phyloP scores from a whole-genome alignment of 2,329 filamentous ascomycete genomes.

The Mycosphaerella arachidis region DNA sequence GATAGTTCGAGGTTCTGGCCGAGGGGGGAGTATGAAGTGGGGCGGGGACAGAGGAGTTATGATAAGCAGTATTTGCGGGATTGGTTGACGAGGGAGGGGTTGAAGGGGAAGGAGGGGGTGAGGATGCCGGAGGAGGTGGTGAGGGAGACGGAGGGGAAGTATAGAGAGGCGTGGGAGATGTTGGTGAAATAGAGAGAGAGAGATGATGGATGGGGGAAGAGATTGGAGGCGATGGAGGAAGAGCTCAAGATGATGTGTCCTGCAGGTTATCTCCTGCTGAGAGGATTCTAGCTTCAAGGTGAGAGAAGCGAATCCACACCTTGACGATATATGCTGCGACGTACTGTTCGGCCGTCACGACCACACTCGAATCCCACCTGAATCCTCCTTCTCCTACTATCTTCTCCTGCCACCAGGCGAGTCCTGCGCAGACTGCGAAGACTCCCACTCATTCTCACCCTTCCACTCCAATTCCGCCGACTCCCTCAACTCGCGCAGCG shows the following conservation, averaged over 20 bases:
- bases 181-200: conserved; percentile 37
- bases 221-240: neutral
- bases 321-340: no score
- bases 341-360: no score
- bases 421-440: neutral
- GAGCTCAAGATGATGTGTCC: neutral
- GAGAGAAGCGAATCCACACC: no score
- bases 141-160: conserved; percentile 64
- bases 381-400: no score
- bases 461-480: neutral
- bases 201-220: neutral
- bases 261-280: no score
- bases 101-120: conserved; percentile 72
- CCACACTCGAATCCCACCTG: no score
- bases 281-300: no score
- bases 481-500: neutral
- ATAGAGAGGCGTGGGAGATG: conserved; percentile 69
- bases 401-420: no score
- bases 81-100: conserved; percentile 68
- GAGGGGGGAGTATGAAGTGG: conserved; percentile 64
- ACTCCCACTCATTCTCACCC: neutral
- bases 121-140: conserved; percentile 68
- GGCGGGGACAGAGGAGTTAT: conserved; percentile 73
- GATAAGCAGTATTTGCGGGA: conserved; percentile 75
- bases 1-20: conserved; percentile 79